Conservation (phyloP, 2,329 filamentous ascomycete genomes). For the Dryadomyces quercivorus region DNA sequence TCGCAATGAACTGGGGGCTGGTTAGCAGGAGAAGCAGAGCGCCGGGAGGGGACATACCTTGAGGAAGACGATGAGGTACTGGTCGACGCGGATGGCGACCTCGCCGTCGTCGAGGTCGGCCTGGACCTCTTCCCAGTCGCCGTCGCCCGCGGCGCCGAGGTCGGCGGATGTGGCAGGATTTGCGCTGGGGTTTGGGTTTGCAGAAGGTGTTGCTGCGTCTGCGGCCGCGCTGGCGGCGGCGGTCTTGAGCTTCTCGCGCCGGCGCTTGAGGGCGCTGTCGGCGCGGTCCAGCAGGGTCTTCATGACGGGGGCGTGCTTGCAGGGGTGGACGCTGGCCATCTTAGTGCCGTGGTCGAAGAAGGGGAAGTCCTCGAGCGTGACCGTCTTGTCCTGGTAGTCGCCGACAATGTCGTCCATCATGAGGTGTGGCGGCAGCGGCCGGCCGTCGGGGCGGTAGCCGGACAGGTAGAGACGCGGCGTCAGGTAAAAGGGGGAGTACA, state of each 20-base stretch:
- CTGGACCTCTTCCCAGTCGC: conserved; percentile 56
- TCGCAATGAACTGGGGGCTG: conserved; percentile 54
- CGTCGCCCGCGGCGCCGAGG: conserved; percentile 36
- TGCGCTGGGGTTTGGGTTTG: background rate
- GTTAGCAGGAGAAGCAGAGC: background rate
- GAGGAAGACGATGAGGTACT: conserved; percentile 77
- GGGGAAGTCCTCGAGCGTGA: conserved; percentile 93
- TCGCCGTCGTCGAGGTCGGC: conserved; percentile 56
- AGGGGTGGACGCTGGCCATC: conserved; percentile 94
- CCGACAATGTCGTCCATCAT: conserved; percentile 29
- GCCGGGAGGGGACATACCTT: conserved; percentile 45
- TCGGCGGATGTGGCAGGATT: conserved; percentile 19
- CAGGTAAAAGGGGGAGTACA: conserved; percentile 92
- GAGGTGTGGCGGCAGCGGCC: conserved; percentile 28
- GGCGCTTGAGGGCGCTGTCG: conserved; percentile 81
- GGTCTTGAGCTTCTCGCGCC: conserved; percentile 54
- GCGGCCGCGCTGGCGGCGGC: too few relatives aligned
- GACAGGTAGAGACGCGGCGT: conserved; percentile 92
- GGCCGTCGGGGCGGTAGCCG: conserved; percentile 68
- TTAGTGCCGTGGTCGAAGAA: conserved; percentile 87
- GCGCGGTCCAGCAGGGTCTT: conserved; percentile 92
- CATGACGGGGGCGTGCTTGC: conserved; percentile 96
- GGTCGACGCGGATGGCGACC: conserved; percentile 74
- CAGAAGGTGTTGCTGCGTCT: background rate
- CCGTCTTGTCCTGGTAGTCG: conserved; percentile 58